Percentiles rank a stretch among this genome's conserved stretches.
Conservation (phyloP, 1,139 yeast genomes). For the Magnusiomyces suaveolens region DNA sequence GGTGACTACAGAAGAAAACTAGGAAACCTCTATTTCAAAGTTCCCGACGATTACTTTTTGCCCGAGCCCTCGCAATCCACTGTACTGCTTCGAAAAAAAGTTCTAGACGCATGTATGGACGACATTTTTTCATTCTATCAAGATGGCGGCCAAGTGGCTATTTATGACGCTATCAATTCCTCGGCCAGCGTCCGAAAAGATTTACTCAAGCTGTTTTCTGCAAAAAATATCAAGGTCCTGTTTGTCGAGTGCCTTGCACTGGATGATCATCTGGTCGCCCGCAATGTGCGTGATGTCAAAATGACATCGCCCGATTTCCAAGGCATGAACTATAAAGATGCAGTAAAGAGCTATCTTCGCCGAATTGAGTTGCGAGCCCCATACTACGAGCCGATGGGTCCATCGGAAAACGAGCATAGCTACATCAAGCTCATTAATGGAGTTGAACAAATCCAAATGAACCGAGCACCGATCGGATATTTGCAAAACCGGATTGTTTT, state of each 20-base stretch:
- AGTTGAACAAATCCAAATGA: slow-evolving; percentile 77
- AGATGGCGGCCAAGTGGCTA: slow-evolving; percentile 80
- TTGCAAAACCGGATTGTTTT: slow-evolving; percentile 88
- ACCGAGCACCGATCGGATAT: slow-evolving; percentile 77
- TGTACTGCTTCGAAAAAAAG: slow-evolving; percentile 57
- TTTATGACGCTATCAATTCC: slow-evolving; percentile 79
- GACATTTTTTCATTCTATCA: slow-evolving; percentile 81
- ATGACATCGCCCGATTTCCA: slow-evolving; percentile 79
- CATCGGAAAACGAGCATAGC: slow-evolving; percentile 48
- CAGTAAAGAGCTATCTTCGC: slow-evolving; percentile 59
- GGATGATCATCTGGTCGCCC: slow-evolving; percentile 64
- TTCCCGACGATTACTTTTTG: slow-evolving; percentile 71
- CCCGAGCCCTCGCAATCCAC: slow-evolving; percentile 55
- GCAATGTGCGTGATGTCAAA: slow-evolving; percentile 77
- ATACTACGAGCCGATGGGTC: slow-evolving; percentile 57
- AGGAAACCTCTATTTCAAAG: slow-evolving; percentile 43
- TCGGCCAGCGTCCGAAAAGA: slow-evolving; percentile 61
- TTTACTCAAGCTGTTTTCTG: slow-evolving; percentile 54
- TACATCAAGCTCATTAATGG: slow-evolving; percentile 83
- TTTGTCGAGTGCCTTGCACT: slow-evolving; percentile 89
- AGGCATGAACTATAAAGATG: slow-evolving; percentile 59
- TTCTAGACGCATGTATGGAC: slow-evolving; percentile 62
- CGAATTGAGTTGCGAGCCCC: slow-evolving; percentile 66
- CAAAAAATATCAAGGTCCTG: slow-evolving; percentile 71
- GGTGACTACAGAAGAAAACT: slow-evolving; percentile 83